These are phyloP conservation scores for Peniophora sp. DNA, from an alignment of 1,284 basidiomycete species.

Conservation along the genomic window DNA sequence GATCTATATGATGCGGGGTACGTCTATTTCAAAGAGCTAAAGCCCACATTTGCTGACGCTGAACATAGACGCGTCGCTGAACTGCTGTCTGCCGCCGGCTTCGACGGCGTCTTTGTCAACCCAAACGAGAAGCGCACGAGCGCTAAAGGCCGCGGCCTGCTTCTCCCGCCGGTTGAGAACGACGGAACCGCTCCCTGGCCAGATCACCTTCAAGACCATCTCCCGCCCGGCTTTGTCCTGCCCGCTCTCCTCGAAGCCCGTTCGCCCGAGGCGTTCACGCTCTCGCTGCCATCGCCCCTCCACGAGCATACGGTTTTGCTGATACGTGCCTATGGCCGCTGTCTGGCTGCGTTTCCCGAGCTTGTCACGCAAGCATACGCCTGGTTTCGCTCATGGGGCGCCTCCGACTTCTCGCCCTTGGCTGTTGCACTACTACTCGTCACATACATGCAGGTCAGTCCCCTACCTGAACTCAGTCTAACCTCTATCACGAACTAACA, in stretches of 20 bases:
- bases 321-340: constrained; percentile 2
- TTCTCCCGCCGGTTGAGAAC: not conserved
- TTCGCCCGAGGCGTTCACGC: not conserved
- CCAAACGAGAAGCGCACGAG: not conserved
- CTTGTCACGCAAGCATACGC: constrained; percentile 1
- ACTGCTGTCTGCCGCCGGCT: not conserved
- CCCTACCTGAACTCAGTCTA: not conserved
- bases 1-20: not conserved
- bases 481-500: not conserved
- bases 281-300: constrained; percentile 6
- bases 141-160: too few species aligned
- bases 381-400: constrained; percentile 4
- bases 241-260: not conserved
- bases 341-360: not conserved
- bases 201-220: too few species aligned
- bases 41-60: not conserved
- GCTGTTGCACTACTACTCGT: constrained; percentile 7
- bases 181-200: not conserved
- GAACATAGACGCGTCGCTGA: not conserved
- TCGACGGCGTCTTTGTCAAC: not conserved
- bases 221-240: not conserved
- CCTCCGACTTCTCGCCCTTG: constrained; percentile 3
- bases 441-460: constrained; percentile 5
- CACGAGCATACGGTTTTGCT: constrained; percentile 3
- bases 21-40: not conserved